phyloP scores from a whole-genome alignment of 768 basidiomycete species.

The Tricholoma saponaceum region DNA sequence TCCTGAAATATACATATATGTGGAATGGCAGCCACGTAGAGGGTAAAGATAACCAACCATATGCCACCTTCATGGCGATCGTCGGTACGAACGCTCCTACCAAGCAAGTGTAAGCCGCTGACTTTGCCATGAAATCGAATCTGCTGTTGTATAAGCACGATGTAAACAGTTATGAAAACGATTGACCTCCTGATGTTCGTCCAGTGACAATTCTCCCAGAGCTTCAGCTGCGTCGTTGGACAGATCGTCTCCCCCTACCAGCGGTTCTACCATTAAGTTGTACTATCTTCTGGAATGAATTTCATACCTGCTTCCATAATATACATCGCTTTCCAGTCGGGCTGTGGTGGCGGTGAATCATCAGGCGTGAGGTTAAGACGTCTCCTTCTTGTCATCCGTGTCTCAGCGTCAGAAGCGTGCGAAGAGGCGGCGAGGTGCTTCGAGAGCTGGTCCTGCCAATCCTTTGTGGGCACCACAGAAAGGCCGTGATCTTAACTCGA shows the following conservation, averaged over 20 bases:
- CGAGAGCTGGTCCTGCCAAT: constrained; percentile 77
- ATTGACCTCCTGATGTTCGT: constrained; percentile 69
- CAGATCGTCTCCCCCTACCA: constrained; percentile 31
- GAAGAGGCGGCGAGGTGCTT: constrained; percentile 41
- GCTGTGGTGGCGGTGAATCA: constrained; percentile 24
- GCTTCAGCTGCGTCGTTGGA: constrained; percentile 46
- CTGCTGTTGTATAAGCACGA: constrained; percentile 31
- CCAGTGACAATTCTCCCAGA: constrained; percentile 68
- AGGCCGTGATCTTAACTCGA: constrained; percentile 47
- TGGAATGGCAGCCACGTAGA: constrained; percentile 11
- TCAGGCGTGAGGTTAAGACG: constrained; percentile 28
- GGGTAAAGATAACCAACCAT: constrained; percentile 40
- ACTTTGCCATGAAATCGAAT: constrained; percentile 81
- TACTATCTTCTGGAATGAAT: neutral
- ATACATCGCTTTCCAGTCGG: constrained; percentile 61
- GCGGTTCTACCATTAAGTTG: neutral
- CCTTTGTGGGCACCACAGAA: constrained; percentile 61
- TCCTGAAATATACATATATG: constrained; percentile 34
- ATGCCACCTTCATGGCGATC: constrained; percentile 65
- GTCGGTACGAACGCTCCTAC: constrained; percentile 60
- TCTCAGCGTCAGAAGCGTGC: constrained; percentile 13
- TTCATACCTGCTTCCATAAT: constrained; percentile 41
- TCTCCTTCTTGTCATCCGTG: constrained; percentile 10
- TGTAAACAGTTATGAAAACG: neutral
- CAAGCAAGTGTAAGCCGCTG: constrained; percentile 75